Conservation (phyloP, 148 eudicot genomes). For the Rhododendron ovatum region DNA sequence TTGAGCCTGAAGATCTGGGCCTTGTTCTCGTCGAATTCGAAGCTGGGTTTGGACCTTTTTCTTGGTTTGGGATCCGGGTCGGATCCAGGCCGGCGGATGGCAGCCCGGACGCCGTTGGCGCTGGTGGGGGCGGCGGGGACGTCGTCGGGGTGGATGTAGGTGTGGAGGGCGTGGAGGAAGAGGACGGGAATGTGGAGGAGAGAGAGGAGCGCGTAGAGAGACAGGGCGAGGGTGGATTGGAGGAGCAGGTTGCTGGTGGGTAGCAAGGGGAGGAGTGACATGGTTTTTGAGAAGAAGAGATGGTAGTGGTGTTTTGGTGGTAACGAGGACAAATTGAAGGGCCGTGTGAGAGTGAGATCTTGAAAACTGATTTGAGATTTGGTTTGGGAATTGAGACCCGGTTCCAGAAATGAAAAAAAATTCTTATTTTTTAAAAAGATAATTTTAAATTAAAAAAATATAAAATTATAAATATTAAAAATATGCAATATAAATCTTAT, state of each 20-base stretch:
- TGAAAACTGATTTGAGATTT: not conserved
- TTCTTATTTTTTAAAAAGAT: no score
- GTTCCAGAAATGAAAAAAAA: no score
- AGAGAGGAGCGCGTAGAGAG: constrained; percentile 48
- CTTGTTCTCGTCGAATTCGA: constrained; percentile 86
- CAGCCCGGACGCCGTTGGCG: constrained; percentile 44
- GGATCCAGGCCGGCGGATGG: constrained; percentile 72
- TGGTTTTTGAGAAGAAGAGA: not conserved
- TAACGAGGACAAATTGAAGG: not conserved
- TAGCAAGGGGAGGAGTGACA: constrained; percentile 10
- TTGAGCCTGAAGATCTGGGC: constrained; percentile 96
- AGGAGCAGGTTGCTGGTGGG: constrained; percentile 48
- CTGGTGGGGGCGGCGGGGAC: constrained; percentile 44
- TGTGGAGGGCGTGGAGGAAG: constrained; percentile 70
- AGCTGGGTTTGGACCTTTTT: constrained; percentile 55
- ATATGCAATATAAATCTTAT: no score
- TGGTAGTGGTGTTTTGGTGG: not conserved
- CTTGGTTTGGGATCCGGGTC: constrained; percentile 59
- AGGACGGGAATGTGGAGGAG: constrained; percentile 54
- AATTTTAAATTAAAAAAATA: no score
- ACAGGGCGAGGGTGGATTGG: constrained; percentile 48
- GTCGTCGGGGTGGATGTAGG: constrained; percentile 97
- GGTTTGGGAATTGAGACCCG: no score
- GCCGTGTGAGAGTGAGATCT: not conserved
- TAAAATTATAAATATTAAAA: no score